A percentile compares a stretch with the other conserved stretches of the same genome.
These are phyloP conservation scores for Dalbergia cochinchinensis DNA, from an alignment of 306 rosid genomes.

Conservation along the genomic window DNA sequence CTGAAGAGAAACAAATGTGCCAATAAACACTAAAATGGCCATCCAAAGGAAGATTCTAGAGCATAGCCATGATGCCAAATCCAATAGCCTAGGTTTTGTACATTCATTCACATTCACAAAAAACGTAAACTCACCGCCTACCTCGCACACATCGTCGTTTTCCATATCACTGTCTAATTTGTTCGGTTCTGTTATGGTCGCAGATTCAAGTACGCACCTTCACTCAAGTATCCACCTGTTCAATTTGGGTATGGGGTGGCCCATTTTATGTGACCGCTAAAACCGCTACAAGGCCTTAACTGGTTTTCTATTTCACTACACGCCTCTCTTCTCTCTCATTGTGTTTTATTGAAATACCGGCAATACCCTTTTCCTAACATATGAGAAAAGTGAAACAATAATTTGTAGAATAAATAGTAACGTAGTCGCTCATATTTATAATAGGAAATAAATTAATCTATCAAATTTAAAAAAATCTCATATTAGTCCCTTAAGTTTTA, in stretches of 20 bases:
- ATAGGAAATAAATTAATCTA: too few relatives aligned
- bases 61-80: constrained; percentile 6
- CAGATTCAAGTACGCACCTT: neutral
- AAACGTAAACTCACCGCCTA: neutral
- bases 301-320: neutral
- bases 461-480: too few relatives aligned
- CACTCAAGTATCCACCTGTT: neutral
- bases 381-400: too few relatives aligned
- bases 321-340: neutral
- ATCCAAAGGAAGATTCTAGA: constrained; percentile 27
- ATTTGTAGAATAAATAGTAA: too few relatives aligned
- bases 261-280: constrained; percentile 35
- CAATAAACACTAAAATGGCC: too few relatives aligned
- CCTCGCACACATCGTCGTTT: neutral
- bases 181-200: neutral
- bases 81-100: neutral
- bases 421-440: too few relatives aligned
- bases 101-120: neutral
- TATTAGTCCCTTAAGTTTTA: too few relatives aligned
- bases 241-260: neutral
- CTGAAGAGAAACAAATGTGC: too few relatives aligned
- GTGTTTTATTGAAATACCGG: neutral
- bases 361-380: neutral
- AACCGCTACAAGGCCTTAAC: neutral
- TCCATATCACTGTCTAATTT: neutral